Base-by-base conservation (phyloP, 768 basidiomycete species). In the Trametes villosa region DNA sequence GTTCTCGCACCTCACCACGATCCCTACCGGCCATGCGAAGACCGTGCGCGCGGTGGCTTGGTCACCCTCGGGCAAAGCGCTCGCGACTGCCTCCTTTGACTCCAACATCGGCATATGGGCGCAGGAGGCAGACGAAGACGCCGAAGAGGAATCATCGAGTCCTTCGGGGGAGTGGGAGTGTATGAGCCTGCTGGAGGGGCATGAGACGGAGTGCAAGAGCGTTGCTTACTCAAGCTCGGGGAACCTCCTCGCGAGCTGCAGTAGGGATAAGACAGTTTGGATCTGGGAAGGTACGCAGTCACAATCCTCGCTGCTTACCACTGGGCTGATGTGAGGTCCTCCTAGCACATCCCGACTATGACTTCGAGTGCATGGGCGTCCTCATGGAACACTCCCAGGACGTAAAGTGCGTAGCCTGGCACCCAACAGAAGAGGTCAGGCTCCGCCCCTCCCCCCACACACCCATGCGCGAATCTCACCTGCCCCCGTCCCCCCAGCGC, bases 191-290 rank as follows among this genome's bases (percentile, higher is more conserved):
- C 74, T 98, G 22, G 94, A 98, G 71, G 96, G 97, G 0, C 97
- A 98, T 71, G 96, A 98, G 71, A 95, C 88, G 11, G 96, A 99
- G 72, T 98, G 96, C 78, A 98, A 98, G 78, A 83, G 88, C 56
- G 91, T 96, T 0, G 90, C 86, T 4, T 98, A 89, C 74, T 93
- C 90, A 12, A 77, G 78, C 34, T 84, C 86, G n/a, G 88, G 84
- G 1, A 87, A 82, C 2, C 74, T 97, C 26, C 79, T 99, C n/a
- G 97, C 96, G 9, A 95, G 90, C 62, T 98, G 96, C 71, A 91
- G 92, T 66, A 81, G 97, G 60, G 97, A 98, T 77, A 99, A 98
- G 78, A 93, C 94, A 6, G 95, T 98, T 0, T 98, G 97, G 97
- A 84, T 99, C 34, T 99, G 97, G 96, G 96, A 98, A 82, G 94